Evolutionary conservation across 2,329 filamentous ascomycete genomes (phyloP).

Genomic region (Ophiostoma montium): DNA sequence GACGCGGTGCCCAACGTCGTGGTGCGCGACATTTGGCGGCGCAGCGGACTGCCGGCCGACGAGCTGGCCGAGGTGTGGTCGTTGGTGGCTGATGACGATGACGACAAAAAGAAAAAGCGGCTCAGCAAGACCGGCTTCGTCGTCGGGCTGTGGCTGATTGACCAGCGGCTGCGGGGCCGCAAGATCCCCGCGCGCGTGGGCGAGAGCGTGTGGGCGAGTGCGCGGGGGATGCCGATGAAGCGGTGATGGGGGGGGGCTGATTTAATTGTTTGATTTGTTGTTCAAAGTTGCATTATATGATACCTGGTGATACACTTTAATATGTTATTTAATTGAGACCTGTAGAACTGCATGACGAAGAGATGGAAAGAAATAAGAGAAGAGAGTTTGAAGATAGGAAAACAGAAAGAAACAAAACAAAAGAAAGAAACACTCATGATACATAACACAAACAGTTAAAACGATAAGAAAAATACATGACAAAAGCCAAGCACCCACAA

Average conservation of each 20-base stretch:
- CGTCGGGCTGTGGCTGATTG: constrained; percentile 70
- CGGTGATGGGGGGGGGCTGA: neutral
- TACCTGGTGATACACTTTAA: neutral
- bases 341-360: neutral
- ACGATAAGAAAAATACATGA: no score
- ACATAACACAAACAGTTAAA: no score
- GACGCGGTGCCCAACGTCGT: constrained; percentile 53
- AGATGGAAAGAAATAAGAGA: neutral
- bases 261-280: no score
- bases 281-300: no score
- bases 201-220: constrained; percentile 65
- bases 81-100: constrained; percentile 47
- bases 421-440: no score
- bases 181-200: constrained; percentile 60
- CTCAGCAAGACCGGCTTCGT: constrained; percentile 61
- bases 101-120: no score
- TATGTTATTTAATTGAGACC: neutral
- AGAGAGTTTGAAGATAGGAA: neutral
- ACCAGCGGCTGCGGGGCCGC: constrained; percentile 64
- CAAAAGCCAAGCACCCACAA: no score
- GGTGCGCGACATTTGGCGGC: constrained; percentile 59
- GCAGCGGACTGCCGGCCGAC: constrained; percentile 52
- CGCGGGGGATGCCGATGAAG: constrained; percentile 26
- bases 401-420: neutral
- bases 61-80: constrained; percentile 67